Base-by-base conservation (phyloP, 768 basidiomycete genomes). In the Porphyrellus cyaneotinctus region DNA sequence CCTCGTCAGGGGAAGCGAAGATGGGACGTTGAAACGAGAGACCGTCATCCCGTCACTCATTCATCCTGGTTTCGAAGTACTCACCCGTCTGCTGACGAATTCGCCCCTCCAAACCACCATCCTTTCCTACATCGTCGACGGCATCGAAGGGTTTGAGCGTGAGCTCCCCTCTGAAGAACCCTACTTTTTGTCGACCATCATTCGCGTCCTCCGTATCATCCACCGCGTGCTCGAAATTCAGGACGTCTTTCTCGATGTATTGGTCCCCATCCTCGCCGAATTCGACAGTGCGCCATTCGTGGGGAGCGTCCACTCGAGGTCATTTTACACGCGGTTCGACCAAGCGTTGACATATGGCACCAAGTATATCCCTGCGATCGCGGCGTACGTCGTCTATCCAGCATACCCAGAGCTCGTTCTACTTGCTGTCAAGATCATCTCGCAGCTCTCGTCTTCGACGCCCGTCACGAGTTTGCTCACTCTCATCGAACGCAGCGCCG, bases 21-120 rank as follows among this genome's bases (percentile, higher is more conserved):
- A 81, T n/a, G 67, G 71, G 6, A 62, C 74, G 17, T 64, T 77
- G 23, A 84, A 76, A 52, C 69, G 71, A 32, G 86, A 88, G 26
- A 63, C 68, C 0, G 67, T 91, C 15, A 59, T 80, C 20, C 78
- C 80, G 18, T 74, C 83, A 28, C 75, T 87, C 11, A 64, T 80
- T 2, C 92, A 97, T 63, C 93, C 95, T 3, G 95, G 94, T 0
- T 92, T 89, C 64, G 88, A 93, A 50, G 73, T 97, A 50, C 81
- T 94, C 71, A 81, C 85, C 39, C 83, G 91, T 5, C 61, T 97
- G 14, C 73, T 97, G 44, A 86, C 85, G 15, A 80, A 80, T 43
- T 82, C 87, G 0, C 74, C 81, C 0, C 75, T 97, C 4, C 91
- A 94, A 65, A 69, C 78, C 4, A 83, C 78, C 42, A 75, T 97